These are phyloP conservation scores for Micractinium sp. DNA, from an alignment of 139 green algal species.

Conservation along the genomic window DNA sequence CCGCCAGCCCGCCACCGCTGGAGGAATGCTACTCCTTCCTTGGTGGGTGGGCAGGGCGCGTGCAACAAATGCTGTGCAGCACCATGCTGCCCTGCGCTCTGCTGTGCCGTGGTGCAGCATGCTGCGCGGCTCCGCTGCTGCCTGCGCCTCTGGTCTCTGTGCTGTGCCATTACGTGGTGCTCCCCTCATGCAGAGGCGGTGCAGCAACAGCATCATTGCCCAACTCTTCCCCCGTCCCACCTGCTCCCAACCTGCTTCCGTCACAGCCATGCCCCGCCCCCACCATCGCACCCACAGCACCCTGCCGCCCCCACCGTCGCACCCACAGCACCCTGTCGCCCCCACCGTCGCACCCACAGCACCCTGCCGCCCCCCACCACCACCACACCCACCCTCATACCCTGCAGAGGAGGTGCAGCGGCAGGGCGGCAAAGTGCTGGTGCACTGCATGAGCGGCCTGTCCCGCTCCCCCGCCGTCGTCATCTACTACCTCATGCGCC, in stretches of 20 bases:
- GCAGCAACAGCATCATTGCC: too few relatives aligned
- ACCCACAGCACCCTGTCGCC: too few relatives aligned
- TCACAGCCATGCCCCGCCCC: neutral
- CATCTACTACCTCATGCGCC: slow-evolving; percentile 88
- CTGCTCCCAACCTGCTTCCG: too few relatives aligned
- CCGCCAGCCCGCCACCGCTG: slow-evolving; percentile 62
- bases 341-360: too few relatives aligned
- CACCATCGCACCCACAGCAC: neutral
- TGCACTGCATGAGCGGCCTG: slow-evolving; percentile 81
- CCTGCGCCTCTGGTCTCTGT: too few relatives aligned
- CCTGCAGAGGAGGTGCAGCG: slow-evolving; percentile 40
- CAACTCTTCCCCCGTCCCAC: too few relatives aligned
- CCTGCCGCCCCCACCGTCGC: neutral
- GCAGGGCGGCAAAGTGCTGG: slow-evolving; percentile 54
- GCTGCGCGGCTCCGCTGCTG: too few relatives aligned
- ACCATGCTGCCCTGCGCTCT: slow-evolving; percentile 1
- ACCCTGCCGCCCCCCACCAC: neutral
- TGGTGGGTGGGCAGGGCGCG: slow-evolving; percentile 43
- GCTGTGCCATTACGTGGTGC: too few relatives aligned
- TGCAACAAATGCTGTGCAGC: neutral
- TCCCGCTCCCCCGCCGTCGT: slow-evolving; percentile 70
- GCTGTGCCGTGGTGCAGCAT: too few relatives aligned
- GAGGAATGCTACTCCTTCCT: slow-evolving; percentile 82
- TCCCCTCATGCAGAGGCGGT: too few relatives aligned
- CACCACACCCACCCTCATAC: too few relatives aligned